Base-by-base conservation (phyloP, 257 asterid genomes). In the Parsonsia alboflavescens region DNA sequence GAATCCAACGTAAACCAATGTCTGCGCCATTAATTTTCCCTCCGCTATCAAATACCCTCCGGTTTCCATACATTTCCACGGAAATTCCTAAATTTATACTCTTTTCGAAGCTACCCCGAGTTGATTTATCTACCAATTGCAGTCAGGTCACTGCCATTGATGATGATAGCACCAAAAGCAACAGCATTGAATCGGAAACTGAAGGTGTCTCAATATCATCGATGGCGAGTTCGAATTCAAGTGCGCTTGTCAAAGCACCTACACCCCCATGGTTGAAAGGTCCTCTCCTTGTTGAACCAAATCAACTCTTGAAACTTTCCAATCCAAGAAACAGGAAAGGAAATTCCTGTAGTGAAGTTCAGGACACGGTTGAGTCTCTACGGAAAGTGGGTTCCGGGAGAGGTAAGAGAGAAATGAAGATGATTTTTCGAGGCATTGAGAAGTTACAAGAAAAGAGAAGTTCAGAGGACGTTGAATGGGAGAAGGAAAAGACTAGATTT, bases 231-330 rank as follows among this genome's bases (percentile, higher is more conserved):
- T 70, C 84, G 15, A 75, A 66, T 76, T 81, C 86, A 66, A 77
- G 75, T 70, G 79, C 89, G 68, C 70, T 76, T 59, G 61, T 85
- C 73, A 89, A 86, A 83, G 93, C 89, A 6, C 98, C 93, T 72
- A 94, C 93, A 53, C 93, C 99, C 76, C 99, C 99, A 52, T 92
- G 99, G 99, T 92, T 92, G 96, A 88, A 77, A 79, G 87, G 83
- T 39, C 90, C 93, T 56, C 96, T 92, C 13, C 79, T 85, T 39
- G 87, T 94, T 45, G 86, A 88, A 82, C 86, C 87, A 77, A 80
- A 74, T 53, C 89, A 90, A 78, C 81, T 91, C 6, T 44, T 92
- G 83, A 78, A 87, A 68, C 73, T 87, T 62, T 73, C 72, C 57
- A 88, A 69, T 80, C 76, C 68, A 67, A 88, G 81, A 76, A 77